A percentile compares a stretch with the other conserved stretches of the same genome.
Evolutionary conservation across 192 early-diverging fungal genomes (phyloP).

Genomic region (Entomortierella lignicola): DNA sequence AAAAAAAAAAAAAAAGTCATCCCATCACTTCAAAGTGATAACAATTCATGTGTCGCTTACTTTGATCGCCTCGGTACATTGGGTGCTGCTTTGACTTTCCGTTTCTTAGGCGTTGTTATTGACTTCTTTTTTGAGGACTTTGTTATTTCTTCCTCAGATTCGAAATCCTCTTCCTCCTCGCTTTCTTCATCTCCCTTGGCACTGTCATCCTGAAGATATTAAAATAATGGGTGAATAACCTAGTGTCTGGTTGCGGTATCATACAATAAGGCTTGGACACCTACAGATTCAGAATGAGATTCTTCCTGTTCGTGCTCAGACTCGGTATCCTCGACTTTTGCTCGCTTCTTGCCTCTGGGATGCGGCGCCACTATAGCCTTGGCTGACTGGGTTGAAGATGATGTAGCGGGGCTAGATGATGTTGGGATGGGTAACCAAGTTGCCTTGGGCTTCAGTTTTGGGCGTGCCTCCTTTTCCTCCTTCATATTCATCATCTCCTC

Average conservation of each 20-base stretch:
- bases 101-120: background rate
- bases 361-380: background rate
- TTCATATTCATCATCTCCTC: slow-evolving; percentile 32
- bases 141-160: background rate
- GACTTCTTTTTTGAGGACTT: background rate
- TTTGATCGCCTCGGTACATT: background rate
- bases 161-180: background rate
- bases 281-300: slow-evolving; percentile 3
- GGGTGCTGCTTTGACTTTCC: background rate
- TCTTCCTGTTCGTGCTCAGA: background rate
- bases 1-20: no score
- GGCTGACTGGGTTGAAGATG: background rate
- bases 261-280: background rate
- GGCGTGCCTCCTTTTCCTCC: slow-evolving; percentile 29
- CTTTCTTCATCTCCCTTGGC: background rate
- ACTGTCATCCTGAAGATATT: background rate
- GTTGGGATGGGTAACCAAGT: background rate
- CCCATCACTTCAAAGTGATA: background rate
- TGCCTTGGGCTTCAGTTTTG: background rate
- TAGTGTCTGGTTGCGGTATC: no score
- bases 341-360: background rate
- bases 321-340: background rate
- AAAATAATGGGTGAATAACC: background rate
- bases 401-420: background rate
- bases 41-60: slow-evolving; percentile 8